Percentiles rank a stretch among this genome's conserved stretches.
Conservation (phyloP, 768 basidiomycete genomes). For the Hirschioporus abietinus region DNA sequence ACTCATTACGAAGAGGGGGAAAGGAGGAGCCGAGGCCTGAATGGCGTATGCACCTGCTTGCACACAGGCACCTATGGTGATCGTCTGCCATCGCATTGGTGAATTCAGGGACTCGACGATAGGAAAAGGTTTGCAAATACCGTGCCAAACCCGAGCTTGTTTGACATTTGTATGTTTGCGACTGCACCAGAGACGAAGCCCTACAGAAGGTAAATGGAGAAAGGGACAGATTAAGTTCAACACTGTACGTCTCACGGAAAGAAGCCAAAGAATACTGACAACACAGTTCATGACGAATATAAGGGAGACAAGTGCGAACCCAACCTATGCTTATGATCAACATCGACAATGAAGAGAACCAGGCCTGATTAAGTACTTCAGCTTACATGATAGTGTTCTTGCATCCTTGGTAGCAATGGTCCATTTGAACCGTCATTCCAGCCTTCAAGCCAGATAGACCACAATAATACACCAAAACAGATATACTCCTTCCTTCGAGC, state of each 20-base stretch:
- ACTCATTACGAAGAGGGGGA: conserved; percentile 53
- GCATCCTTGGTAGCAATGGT: conserved; percentile 15
- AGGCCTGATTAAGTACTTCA: not conserved
- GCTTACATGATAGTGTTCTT: conserved; percentile 13
- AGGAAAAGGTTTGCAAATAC: conserved; percentile 15
- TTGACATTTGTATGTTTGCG: conserved; percentile 32
- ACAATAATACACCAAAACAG: conserved; percentile 6
- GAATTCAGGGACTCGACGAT: not conserved
- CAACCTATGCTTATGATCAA: conserved; percentile 8
- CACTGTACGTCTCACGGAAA: not conserved
- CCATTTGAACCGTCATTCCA: conserved; percentile 16
- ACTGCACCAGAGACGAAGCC: conserved; percentile 37
- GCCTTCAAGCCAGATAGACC: conserved; percentile 12
- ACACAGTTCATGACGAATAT: conserved; percentile 12
- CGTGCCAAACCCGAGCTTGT: conserved; percentile 38
- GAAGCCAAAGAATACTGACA: conserved; percentile 1
- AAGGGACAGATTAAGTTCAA: not conserved
- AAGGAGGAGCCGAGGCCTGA: conserved; percentile 53
- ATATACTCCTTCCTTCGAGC: not conserved
- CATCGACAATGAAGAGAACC: not conserved
- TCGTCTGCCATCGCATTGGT: not conserved
- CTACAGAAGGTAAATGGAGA: conserved; percentile 16
- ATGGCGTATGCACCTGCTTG: conserved; percentile 53
- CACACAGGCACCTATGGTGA: conserved; percentile 37
- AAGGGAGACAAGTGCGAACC: conserved; percentile 13